Conservation (phyloP, 257 asterid species). For the Nicotiana benthamiana region DNA sequence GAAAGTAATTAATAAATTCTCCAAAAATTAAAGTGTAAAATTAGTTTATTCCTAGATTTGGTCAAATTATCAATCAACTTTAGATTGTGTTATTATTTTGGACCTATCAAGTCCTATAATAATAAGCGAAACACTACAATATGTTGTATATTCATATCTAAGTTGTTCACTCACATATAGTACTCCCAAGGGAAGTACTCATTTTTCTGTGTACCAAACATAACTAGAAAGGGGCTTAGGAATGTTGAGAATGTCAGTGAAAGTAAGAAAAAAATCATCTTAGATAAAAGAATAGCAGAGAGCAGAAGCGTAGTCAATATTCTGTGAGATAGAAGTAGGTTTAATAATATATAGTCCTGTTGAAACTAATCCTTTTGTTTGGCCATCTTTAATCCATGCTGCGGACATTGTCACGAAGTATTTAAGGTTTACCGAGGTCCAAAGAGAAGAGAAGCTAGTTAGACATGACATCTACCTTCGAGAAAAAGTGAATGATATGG, state of each 20-base stretch:
- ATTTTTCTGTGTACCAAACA: neutral
- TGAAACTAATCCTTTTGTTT: constrained; percentile 11
- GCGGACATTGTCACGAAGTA: constrained; percentile 16
- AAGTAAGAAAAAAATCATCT: constrained; percentile 18
- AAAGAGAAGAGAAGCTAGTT: constrained; percentile 23
- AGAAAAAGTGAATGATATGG: constrained; percentile 11
- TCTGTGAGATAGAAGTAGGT: neutral
- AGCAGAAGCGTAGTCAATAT: neutral
- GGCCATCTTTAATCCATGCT: constrained; percentile 28
- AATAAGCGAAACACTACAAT: neutral
- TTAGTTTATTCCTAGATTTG: neutral
- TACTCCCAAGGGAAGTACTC: too few species aligned
- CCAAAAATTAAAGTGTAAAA: neutral
- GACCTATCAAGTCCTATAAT: neutral
- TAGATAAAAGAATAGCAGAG: neutral
- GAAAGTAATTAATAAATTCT: neutral
- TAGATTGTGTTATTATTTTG: neutral
- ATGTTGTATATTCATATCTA: neutral
- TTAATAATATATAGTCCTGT: constrained; percentile 11
- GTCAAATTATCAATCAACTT: neutral
- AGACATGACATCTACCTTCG: constrained; percentile 24
- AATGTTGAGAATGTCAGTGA: constrained; percentile 15
- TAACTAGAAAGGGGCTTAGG: constrained; percentile 22
- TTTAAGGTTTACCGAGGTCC: constrained; percentile 8
- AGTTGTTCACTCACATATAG: neutral